Evolutionary conservation across 2,329 filamentous ascomycete genomes (phyloP).

Genomic region (Fusarium neocosmosporiellum): DNA sequence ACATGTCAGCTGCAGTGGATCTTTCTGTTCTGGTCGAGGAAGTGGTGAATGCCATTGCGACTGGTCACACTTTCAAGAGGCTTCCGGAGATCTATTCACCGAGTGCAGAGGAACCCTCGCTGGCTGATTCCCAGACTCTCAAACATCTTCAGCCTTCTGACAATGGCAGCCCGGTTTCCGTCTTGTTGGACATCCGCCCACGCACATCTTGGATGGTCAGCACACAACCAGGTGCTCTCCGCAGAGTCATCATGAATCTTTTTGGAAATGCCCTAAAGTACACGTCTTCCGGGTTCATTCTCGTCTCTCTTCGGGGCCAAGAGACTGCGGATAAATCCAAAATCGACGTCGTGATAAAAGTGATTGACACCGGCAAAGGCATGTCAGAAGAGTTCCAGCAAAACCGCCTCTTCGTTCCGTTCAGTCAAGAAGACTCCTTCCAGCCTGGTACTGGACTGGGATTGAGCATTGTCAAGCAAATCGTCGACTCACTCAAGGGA

Average conservation of each 20-base stretch:
- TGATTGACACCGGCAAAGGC: slow-evolving; percentile 73
- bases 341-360: slow-evolving; percentile 53
- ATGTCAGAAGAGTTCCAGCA: slow-evolving; percentile 72
- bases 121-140: neutral
- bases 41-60: slow-evolving; percentile 54
- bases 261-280: slow-evolving; percentile 74
- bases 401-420: slow-evolving; percentile 70
- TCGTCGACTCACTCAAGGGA: slow-evolving; percentile 70
- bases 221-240: slow-evolving; percentile 62
- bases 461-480: slow-evolving; percentile 70
- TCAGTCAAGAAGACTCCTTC: slow-evolving; percentile 71
- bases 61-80: slow-evolving; percentile 51
- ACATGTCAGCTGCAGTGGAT: slow-evolving; percentile 47
- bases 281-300: slow-evolving; percentile 63
- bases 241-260: slow-evolving; percentile 71
- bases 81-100: slow-evolving; percentile 3
- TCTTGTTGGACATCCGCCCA: slow-evolving; percentile 63
- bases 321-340: slow-evolving; percentile 32
- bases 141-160: neutral
- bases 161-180: slow-evolving; percentile 49
- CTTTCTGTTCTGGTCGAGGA: slow-evolving; percentile 51
- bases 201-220: slow-evolving; percentile 62
- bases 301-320: slow-evolving; percentile 50
- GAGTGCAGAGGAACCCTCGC: neutral
- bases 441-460: slow-evolving; percentile 71